phyloP scores from a whole-genome alignment of 169 alveolate genomes.

The Blepharisma undulans region DNA sequence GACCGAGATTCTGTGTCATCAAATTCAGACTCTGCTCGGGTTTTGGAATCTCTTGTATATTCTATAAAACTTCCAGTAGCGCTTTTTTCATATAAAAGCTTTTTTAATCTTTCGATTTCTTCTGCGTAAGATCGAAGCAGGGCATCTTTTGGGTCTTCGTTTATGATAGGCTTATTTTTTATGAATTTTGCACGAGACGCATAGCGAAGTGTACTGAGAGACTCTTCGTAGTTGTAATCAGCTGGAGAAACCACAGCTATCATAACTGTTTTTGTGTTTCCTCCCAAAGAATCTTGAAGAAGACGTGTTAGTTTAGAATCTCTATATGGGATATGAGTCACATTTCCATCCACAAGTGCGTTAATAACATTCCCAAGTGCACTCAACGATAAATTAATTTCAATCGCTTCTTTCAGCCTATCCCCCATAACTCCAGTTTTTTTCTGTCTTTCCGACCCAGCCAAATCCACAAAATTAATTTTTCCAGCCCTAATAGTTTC shows the following conservation, averaged over 20 bases:
- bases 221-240: slow-evolving; percentile 91
- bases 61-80: not conserved
- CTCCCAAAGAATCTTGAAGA: slow-evolving; percentile 90
- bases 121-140: slow-evolving; percentile 71
- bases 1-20: not conserved
- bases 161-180: slow-evolving; percentile 63
- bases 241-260: slow-evolving; percentile 92
- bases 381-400: slow-evolving; percentile 91
- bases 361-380: slow-evolving; percentile 92
- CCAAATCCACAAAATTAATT: slow-evolving; percentile 91
- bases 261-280: slow-evolving; percentile 93
- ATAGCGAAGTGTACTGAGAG: slow-evolving; percentile 86
- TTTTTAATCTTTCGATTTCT: slow-evolving; percentile 64
- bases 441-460: slow-evolving; percentile 89
- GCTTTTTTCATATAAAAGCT: slow-evolving; percentile 48
- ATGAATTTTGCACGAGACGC: slow-evolving; percentile 72
- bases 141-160: slow-evolving; percentile 86
- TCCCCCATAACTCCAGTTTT: slow-evolving; percentile 87
- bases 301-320: slow-evolving; percentile 92
- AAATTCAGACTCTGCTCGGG: not conserved
- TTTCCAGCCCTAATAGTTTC: slow-evolving; percentile 86
- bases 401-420: slow-evolving; percentile 89
- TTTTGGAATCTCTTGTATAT: not conserved
- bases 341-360: slow-evolving; percentile 88
- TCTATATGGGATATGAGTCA: slow-evolving; percentile 90